Base-by-base conservation (phyloP, 169 alveolate genomes). In the Plasmodium adleri region DNA sequence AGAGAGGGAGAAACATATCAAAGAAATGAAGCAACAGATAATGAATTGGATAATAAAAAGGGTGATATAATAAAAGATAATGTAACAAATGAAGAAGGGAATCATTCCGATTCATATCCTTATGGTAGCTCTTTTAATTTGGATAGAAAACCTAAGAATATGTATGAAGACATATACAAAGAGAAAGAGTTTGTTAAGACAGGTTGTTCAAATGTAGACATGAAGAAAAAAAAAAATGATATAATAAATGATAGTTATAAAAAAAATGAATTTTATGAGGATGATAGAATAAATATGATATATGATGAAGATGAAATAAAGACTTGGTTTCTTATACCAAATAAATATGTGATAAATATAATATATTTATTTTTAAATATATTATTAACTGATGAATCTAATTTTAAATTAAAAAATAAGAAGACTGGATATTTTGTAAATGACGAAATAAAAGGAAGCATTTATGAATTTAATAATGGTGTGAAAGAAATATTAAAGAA, bases 241-340 rank as follows among this genome's bases (percentile, higher is more conserved):
- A 24, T 7, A 8, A 12, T 17, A 7, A 62, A 62, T 20, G 32
- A 13, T 24, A 24, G 0, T 22, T 22, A 71, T 71, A 17, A 49
- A 22, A 52, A 71, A 10, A 28, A 20, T 15, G 17, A 66, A 52
- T 17, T 7, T n/a, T 22, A 78, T 8, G 6, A 24, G 5, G 28
- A 50, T 8, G 43, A 15, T 13, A 10, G 22, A 43, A 78, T 64
- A n/a, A 67, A 64, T 71, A 15, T 47, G 47, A 26, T 15, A 17
- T 13, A 64, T 39, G 13, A 86, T 24, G 87, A 60, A 20, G 15
- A 72, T 28, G 80, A 86, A 67, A 71, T 86, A 22, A 86, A 86
- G 26, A 86, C 92, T 22, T 86, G 92, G 92, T n/a, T 72, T 26
- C 66, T 86, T 22, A 72, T 86, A 39, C 88, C 92, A 32, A 72